Evolutionary conservation across 2,329 filamentous ascomycete genomes (phyloP).

Genomic region (Xylariomycetidae sp.): DNA sequence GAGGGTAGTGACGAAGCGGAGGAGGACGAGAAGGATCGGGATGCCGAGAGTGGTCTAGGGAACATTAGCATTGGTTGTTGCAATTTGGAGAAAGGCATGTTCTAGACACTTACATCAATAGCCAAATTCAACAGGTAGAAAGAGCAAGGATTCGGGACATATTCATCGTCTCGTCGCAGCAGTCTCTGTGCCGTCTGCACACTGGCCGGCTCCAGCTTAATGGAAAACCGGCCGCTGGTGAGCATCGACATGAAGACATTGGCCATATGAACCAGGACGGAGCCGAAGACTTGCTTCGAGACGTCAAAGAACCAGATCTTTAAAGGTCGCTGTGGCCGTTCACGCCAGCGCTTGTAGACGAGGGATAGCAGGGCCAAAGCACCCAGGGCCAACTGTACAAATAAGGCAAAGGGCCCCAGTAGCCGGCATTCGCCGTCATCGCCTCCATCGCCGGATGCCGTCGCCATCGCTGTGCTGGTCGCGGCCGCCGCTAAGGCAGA

Average conservation of each 20-base stretch:
- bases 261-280: conserved; percentile 82
- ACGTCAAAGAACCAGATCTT: conserved; percentile 99
- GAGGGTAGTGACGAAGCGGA: conserved; percentile 69
- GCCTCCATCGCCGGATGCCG: conserved; percentile 31
- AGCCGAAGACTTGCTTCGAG: conserved; percentile 95
- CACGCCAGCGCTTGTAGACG: conserved; percentile 89
- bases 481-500: conserved; percentile 18
- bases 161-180: conserved; percentile 43
- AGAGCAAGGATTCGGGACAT: conserved; percentile 87
- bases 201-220: conserved; percentile 49
- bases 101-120: conserved; percentile 86
- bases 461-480: conserved; percentile 15
- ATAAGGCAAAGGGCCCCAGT: conserved; percentile 82
- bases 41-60: conserved; percentile 88
- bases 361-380: conserved; percentile 77
- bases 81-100: too few species aligned
- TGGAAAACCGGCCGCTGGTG: conserved; percentile 76
- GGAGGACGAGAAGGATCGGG: conserved; percentile 84
- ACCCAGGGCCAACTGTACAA: conserved; percentile 86
- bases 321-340: conserved; percentile 83
- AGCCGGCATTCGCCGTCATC: conserved; percentile 71
- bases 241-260: conserved; percentile 97
- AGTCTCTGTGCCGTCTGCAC: conserved; percentile 32
- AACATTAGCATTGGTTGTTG: not conserved
- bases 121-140: conserved; percentile 92